Conservation (phyloP, 139 green algal genomes). For the Coelastrella sp. region DNA sequence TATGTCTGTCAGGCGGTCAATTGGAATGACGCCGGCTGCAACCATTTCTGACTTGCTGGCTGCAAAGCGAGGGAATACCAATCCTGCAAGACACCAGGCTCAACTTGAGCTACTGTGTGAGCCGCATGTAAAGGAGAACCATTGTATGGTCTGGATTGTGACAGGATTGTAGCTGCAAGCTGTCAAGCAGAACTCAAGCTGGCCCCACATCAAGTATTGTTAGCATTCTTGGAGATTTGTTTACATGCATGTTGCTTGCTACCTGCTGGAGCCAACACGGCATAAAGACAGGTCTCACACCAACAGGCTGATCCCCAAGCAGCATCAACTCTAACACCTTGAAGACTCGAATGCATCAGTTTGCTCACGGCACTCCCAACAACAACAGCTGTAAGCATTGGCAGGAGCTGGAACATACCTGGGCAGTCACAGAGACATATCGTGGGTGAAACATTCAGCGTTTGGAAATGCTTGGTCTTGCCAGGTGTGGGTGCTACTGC, state of each 20-base stretch:
- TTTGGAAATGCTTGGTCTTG: slow-evolving; percentile 99
- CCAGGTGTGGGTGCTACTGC: slow-evolving; percentile 94
- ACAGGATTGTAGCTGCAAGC: not conserved
- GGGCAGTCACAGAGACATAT: slow-evolving; percentile 94
- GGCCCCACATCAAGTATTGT: no score
- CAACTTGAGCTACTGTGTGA: no score
- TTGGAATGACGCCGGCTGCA: slow-evolving; percentile 95
- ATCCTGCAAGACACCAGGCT: slow-evolving; percentile 67
- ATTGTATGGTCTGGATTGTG: not conserved
- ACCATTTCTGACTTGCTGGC: slow-evolving; percentile 96
- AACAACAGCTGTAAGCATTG: not conserved
- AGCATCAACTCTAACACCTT: not conserved
- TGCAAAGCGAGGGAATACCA: slow-evolving; percentile 96
- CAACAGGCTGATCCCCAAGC: no score
- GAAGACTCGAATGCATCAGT: not conserved
- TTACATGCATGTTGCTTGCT: no score
- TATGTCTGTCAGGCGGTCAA: slow-evolving; percentile 96
- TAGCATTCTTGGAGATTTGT: no score
- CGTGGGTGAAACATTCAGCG: slow-evolving; percentile 81
- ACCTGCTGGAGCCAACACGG: no score
- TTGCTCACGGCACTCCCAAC: not conserved
- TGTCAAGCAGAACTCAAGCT: no score
- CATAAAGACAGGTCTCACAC: no score
- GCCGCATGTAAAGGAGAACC: not conserved
- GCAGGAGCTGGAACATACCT: slow-evolving; percentile 21